Percentiles rank a stretch among this genome's conserved stretches.
phyloP scores from a whole-genome alignment of 2,329 filamentous ascomycete genomes.

The Penicillium sp. region DNA sequence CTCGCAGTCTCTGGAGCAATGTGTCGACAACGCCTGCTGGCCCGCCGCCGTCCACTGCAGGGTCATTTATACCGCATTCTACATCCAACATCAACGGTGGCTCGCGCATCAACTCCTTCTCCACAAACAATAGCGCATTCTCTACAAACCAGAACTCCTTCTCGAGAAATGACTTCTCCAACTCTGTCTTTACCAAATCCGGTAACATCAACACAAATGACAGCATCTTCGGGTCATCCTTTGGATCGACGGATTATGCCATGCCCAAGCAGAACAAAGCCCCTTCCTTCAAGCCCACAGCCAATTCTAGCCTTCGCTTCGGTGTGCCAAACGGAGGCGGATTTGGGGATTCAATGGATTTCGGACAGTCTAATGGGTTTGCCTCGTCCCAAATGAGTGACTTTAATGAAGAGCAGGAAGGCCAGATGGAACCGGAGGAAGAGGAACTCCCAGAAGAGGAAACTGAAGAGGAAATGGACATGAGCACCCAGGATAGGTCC shows the following conservation, averaged over 20 bases:
- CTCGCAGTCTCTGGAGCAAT: slow-evolving; percentile 38
- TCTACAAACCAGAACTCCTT: slow-evolving; percentile 19
- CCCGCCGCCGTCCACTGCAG: slow-evolving; percentile 52
- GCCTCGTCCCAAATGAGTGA: slow-evolving; percentile 29
- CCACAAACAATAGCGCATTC: slow-evolving; percentile 24
- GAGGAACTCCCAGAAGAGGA: slow-evolving; percentile 44
- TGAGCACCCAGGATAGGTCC: slow-evolving; percentile 19
- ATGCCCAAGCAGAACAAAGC: slow-evolving; percentile 31
- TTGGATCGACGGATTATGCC: slow-evolving; percentile 36
- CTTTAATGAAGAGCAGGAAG: slow-evolving; percentile 24
- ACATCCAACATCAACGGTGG: slow-evolving; percentile 54
- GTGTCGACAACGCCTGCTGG: slow-evolving; percentile 60
- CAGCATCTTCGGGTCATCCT: slow-evolving; percentile 41
- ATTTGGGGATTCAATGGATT: slow-evolving; percentile 30
- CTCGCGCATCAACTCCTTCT: slow-evolving; percentile 45
- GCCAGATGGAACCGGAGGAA: slow-evolving; percentile 29
- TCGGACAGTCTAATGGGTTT: slow-evolving; percentile 28
- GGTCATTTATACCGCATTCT: slow-evolving; percentile 59
- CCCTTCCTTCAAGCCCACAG: slow-evolving; percentile 25
- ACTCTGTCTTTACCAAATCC: slow-evolving; percentile 41
- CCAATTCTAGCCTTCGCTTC: slow-evolving; percentile 30
- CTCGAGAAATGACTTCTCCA: slow-evolving; percentile 31
- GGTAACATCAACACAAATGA: slow-evolving; percentile 37
- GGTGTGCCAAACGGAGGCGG: slow-evolving; percentile 27
- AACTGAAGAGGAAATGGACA: slow-evolving; percentile 35